Percentiles rank a stretch among this genome's conserved stretches.
Evolutionary conservation across 2,329 filamentous ascomycete genomes (phyloP).

Genomic region (Pleurostoma richardsiae): DNA sequence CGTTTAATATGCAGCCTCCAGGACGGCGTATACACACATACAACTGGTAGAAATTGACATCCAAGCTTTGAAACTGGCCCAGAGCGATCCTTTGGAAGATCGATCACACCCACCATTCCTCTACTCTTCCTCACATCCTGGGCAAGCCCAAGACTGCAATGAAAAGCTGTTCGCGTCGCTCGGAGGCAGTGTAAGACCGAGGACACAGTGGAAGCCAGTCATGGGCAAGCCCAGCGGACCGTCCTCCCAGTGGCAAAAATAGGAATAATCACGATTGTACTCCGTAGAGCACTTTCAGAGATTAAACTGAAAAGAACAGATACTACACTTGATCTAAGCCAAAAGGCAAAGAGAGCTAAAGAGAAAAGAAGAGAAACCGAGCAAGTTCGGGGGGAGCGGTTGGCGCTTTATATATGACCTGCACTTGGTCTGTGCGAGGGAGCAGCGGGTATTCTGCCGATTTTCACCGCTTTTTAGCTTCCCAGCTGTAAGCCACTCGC

Average conservation of each 20-base stretch:
- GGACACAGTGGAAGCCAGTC: conserved; percentile 61
- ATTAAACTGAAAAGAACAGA: conserved; percentile 98
- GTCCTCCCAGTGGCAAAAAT: conserved; percentile 60
- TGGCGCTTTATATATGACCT: conserved; percentile 13
- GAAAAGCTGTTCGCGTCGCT: conserved; percentile 65
- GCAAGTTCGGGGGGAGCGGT: conserved; percentile 4
- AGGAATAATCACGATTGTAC: conserved; percentile 73
- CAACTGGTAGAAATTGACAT: no score
- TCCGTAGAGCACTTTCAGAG: conserved; percentile 77
- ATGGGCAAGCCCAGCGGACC: conserved; percentile 70
- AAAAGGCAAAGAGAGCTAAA: conserved; percentile 52
- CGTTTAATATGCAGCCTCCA: no score
- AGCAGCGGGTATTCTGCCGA: neutral
- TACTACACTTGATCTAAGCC: conserved; percentile 93
- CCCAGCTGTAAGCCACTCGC: no score
- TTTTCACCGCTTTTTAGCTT: no score
- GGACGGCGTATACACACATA: no score
- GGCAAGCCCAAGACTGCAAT: conserved; percentile 49
- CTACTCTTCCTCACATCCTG: conserved; percentile 50
- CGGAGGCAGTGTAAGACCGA: conserved; percentile 70
- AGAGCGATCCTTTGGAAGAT: no score
- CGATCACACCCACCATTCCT: neutral
- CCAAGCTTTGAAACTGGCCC: no score
- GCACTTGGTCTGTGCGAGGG: neutral
- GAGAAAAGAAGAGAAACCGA: conserved; percentile 44